Evolutionary conservation across 208 protist genomes (phyloP).

Genomic region (Acanthamoeba divionensis): DNA sequence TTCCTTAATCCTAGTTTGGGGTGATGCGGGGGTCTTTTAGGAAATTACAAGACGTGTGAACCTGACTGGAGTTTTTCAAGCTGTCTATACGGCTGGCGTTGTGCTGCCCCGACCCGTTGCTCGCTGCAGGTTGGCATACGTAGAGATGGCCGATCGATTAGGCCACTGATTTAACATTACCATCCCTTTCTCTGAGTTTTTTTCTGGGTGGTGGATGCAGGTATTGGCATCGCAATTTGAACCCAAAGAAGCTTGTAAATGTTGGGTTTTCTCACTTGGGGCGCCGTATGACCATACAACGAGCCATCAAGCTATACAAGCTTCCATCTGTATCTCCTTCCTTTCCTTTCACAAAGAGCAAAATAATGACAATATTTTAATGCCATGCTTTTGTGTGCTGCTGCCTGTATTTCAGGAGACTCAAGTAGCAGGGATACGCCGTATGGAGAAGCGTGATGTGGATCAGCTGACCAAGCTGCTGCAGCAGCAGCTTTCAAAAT

Average conservation of each 20-base stretch:
- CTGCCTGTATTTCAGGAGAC: too few relatives aligned
- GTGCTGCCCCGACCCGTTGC: slow-evolving; percentile 94
- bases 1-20: too few relatives aligned
- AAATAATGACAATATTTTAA: too few relatives aligned
- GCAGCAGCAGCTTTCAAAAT: slow-evolving; percentile 80
- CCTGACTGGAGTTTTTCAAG: slow-evolving; percentile 90
- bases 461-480: slow-evolving; percentile 79
- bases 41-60: slow-evolving; percentile 97
- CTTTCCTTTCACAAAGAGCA: too few relatives aligned
- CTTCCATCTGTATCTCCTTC: slow-evolving; percentile 58
- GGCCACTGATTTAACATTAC: background rate
- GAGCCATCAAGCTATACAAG: slow-evolving; percentile 75
- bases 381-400: too few relatives aligned
- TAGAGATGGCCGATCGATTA: background rate
- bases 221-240: slow-evolving; percentile 97
- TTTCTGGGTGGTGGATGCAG: too few relatives aligned
- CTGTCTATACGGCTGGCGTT: slow-evolving; percentile 97
- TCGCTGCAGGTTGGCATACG: slow-evolving; percentile 55
- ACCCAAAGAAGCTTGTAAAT: slow-evolving; percentile 96
- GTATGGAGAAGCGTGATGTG: slow-evolving; percentile 85
- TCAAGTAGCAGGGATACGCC: slow-evolving; percentile 77
- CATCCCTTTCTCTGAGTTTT: background rate
- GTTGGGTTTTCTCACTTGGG: slow-evolving; percentile 72
- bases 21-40: too few relatives aligned
- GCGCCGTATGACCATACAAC: slow-evolving; percentile 65